Percentiles rank a stretch among this genome's conserved stretches.
phyloP scores from a whole-genome alignment of 2,329 filamentous ascomycete genomes.

The Berkeleyomyces rouxiae region DNA sequence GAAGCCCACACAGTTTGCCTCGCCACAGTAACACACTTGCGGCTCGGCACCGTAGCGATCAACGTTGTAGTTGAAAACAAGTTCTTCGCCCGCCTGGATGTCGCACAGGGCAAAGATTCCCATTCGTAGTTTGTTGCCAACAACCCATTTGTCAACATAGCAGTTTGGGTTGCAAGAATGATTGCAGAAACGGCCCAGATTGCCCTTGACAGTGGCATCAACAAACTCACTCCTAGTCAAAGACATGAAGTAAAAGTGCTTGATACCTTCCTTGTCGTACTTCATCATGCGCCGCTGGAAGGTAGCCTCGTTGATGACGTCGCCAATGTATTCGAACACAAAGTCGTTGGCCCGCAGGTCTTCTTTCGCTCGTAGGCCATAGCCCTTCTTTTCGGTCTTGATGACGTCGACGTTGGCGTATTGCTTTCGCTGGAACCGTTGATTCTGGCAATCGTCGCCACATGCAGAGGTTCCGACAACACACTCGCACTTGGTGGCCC shows the following conservation, averaged over 20 bases:
- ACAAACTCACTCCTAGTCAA: slow-evolving; percentile 92
- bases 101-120: slow-evolving; percentile 85
- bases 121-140: slow-evolving; percentile 94
- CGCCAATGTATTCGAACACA: slow-evolving; percentile 95
- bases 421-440: slow-evolving; percentile 78
- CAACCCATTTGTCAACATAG: slow-evolving; percentile 99
- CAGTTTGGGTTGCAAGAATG: slow-evolving; percentile 98
- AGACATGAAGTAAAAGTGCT: slow-evolving; percentile 99
- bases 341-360: slow-evolving; percentile 73
- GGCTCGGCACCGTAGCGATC: slow-evolving; percentile 94
- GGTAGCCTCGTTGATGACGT: slow-evolving; percentile 85
- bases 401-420: slow-evolving; percentile 89
- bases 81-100: slow-evolving; percentile 76
- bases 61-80: slow-evolving; percentile 99
- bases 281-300: slow-evolving; percentile 83
- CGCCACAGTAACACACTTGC: slow-evolving; percentile 90
- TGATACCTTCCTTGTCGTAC: slow-evolving; percentile 92
- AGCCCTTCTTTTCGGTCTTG: slow-evolving; percentile 96
- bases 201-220: slow-evolving; percentile 91
- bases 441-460: slow-evolving; percentile 76
- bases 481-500: slow-evolving; percentile 95
- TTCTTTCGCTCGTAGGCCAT: slow-evolving; percentile 67
- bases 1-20: slow-evolving; percentile 86
- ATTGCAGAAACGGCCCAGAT: slow-evolving; percentile 93
- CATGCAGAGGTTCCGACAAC: slow-evolving; percentile 61